Percentiles rank a stretch among this genome's conserved stretches.
Conservation (phyloP, 345 rosid genomes). For the Hypericum androsaemum region DNA sequence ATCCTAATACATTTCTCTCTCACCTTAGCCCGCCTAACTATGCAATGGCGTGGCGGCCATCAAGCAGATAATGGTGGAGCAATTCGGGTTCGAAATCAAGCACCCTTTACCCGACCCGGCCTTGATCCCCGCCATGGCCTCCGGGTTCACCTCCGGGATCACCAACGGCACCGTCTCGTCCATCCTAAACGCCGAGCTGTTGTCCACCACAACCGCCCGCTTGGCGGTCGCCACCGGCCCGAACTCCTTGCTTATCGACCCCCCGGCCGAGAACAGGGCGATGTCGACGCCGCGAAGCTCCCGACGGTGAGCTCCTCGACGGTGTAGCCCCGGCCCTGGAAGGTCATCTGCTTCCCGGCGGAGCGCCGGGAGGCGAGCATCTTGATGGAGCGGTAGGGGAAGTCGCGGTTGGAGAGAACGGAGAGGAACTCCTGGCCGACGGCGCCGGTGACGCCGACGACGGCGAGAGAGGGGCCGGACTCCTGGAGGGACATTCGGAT, state of each 20-base stretch:
- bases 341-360: conserved; percentile 60
- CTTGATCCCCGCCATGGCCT: conserved; percentile 72
- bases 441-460: conserved; percentile 90
- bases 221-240: conserved; percentile 77
- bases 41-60: conserved; percentile 99
- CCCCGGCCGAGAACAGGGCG: conserved; percentile 88
- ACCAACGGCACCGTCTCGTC: conserved; percentile 74
- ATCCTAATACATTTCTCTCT: too few species aligned
- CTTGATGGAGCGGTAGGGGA: conserved; percentile 86
- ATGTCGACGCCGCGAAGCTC: conserved; percentile 79
- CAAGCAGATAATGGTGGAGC: conserved; percentile 94
- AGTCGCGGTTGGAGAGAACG: conserved; percentile 72
- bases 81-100: conserved; percentile 87
- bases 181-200: conserved; percentile 94
- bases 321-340: conserved; percentile 48
- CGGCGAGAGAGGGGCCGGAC: conserved; percentile 72
- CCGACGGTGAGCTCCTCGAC: conserved; percentile 75
- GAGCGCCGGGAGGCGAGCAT: conserved; percentile 96
- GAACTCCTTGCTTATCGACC: conserved; percentile 72
- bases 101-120: conserved; percentile 70
- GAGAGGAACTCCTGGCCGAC: conserved; percentile 91
- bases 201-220: conserved; percentile 80
- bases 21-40: conserved; percentile 56
- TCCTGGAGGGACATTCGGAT: conserved; percentile 76
- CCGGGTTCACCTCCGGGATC: conserved; percentile 94